Percentiles rank a stretch among this genome's conserved stretches.
Evolutionary conservation across 768 basidiomycete genomes (phyloP).

Genomic region (Lentinula edodes): DNA sequence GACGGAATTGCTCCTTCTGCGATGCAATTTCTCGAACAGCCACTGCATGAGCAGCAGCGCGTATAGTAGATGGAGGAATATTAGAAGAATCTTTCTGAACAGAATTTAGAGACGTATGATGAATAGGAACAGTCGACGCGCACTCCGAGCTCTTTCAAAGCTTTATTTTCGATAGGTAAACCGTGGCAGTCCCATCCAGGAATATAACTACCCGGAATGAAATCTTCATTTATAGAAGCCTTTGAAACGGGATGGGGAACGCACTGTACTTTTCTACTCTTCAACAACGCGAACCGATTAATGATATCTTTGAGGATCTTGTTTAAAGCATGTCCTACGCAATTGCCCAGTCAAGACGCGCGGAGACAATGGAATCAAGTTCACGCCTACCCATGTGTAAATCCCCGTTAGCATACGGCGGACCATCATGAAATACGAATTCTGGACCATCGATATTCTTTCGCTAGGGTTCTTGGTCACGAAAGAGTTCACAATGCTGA

Average conservation of each 20-base stretch:
- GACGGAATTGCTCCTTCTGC: constrained; percentile 75
- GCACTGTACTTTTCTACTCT: constrained; percentile 78
- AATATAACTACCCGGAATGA: constrained; percentile 56
- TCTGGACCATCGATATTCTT: constrained; percentile 58
- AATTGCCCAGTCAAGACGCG: background rate
- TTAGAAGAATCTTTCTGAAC: constrained; percentile 49
- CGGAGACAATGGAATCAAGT: background rate
- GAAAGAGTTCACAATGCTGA: constrained; percentile 16
- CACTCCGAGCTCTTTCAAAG: constrained; percentile 71
- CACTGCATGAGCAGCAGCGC: constrained; percentile 63
- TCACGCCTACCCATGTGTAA: constrained; percentile 77
- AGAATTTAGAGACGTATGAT: constrained; percentile 2
- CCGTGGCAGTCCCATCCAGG: constrained; percentile 99
- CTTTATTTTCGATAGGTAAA: constrained; percentile 94
- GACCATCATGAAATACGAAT: constrained; percentile 92
- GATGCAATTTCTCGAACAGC: constrained; percentile 68
- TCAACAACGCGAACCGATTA: constrained; percentile 78
- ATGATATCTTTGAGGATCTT: constrained; percentile 96
- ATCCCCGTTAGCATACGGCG: constrained; percentile 95
- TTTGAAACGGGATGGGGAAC: constrained; percentile 16
- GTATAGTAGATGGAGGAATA: constrained; percentile 56
- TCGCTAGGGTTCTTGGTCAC: constrained; percentile 35
- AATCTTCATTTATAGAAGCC: background rate
- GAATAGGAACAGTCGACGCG: constrained; percentile 13
- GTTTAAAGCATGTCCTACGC: constrained; percentile 87